Evolutionary conservation across 1,139 yeast species (phyloP), one percentile per base, ranked within the genome.

Genomic region (Debaryomycetaceae sp.): DNA sequence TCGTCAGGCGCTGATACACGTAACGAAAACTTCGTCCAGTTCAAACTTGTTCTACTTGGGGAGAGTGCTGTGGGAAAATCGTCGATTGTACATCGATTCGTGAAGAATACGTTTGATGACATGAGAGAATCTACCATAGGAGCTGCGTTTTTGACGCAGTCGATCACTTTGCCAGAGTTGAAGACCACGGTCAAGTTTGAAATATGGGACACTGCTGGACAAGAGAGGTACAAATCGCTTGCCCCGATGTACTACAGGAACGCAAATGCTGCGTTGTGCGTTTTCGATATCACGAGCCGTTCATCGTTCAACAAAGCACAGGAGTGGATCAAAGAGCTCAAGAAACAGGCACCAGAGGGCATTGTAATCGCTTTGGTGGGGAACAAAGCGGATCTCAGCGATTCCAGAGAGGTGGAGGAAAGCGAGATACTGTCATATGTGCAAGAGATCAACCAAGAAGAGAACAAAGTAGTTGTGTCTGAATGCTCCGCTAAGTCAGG

Each of bases 81-180:
- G 36, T 71, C 77, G 27, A 71, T 73, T 14, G 78, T 73, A 9
- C 78, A 71, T 52, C 57, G 76, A 37, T 71, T 66, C 45, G 78
- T 73, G 42, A 74, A 73, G 55, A 95, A 91, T 62, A 87, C 95
- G 29, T 95, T 93, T 63, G 97, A 91, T 58, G 97, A 90, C 59
- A 80, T 87, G 68, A 78, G 97, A 56, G 98, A 93, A 66, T 87
- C 96, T 23, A 93, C 98, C 6, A 93, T 93, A 49, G 98, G 98
- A 13, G 99, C 99, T 4, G 99, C 99, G 3, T 93, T 93, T 63
- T 73, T 93, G 47, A 91, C 99, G 13, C 98, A 93, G 62, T 87
- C 96, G 74, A 83, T 65, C 70, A 82, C 62, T 13, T 57, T 66
- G 39, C 68, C 69, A 5, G 67, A 65, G 39, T 53, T 61, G n/a